Percentiles rank a stretch among this genome's conserved stretches.
Conservation (phyloP, 768 basidiomycete species). For the Tricholoma sp. region DNA sequence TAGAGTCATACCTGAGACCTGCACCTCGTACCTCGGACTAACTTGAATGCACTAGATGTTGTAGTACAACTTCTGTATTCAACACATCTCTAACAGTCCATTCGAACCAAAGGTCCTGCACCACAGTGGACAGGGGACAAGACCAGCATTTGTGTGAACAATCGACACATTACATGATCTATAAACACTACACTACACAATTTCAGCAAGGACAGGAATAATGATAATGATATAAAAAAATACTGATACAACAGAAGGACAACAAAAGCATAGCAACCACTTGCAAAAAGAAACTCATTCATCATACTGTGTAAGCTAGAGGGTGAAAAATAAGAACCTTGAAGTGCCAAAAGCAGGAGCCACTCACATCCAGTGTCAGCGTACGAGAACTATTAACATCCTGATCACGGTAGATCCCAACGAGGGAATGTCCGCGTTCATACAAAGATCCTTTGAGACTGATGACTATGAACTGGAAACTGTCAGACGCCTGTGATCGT, state of each 20-base stretch:
- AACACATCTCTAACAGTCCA: too few relatives aligned
- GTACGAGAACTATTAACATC: constrained; percentile 90
- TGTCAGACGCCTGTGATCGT: constrained; percentile 71
- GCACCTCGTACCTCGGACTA: too few relatives aligned
- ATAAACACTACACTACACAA: not conserved
- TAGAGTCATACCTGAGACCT: too few relatives aligned
- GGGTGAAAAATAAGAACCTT: not conserved
- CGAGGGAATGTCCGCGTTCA: constrained; percentile 83
- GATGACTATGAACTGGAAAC: constrained; percentile 97
- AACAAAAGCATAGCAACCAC: not conserved
- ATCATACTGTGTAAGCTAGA: constrained; percentile 58
- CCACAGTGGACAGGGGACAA: too few relatives aligned
- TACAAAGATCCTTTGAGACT: constrained; percentile 92
- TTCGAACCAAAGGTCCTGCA: too few relatives aligned
- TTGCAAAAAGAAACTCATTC: constrained; percentile 26
- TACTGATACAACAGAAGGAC: not conserved
- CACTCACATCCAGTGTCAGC: constrained; percentile 81
- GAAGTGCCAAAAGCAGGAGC: not conserved
- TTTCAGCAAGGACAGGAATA: not conserved
- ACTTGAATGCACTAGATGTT: too few relatives aligned
- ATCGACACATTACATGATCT: not conserved
- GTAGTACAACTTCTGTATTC: too few relatives aligned
- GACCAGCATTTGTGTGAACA: too few relatives aligned
- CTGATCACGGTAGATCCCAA: constrained; percentile 93
- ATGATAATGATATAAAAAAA: not conserved